Evolutionary conservation across 345 rosid genomes (phyloP).

Genomic region (Citrus glauca): DNA sequence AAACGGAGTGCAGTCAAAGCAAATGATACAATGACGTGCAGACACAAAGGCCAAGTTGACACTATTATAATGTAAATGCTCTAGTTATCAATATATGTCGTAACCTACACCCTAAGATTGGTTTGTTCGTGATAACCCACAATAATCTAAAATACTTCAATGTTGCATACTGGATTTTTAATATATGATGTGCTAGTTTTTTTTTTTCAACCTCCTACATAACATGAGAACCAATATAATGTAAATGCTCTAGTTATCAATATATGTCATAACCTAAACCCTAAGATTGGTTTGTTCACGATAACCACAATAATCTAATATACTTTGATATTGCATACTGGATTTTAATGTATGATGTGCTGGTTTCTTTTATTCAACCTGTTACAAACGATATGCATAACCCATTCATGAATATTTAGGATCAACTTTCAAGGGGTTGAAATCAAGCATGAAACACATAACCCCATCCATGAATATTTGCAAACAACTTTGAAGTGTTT

Average conservation of each 20-base stretch:
- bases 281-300: neutral
- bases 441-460: neutral
- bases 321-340: neutral
- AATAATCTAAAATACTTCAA: neutral
- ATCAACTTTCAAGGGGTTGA: too few species aligned
- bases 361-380: neutral
- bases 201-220: neutral
- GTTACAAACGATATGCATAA: neutral
- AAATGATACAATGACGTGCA: neutral
- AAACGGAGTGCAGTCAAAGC: neutral
- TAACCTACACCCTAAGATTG: neutral
- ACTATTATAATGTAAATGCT: neutral
- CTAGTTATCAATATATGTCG: neutral
- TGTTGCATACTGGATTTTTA: neutral
- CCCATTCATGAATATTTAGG: neutral
- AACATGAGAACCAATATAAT: neutral
- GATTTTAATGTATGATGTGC: neutral
- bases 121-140: neutral
- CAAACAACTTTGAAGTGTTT: neutral
- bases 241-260: neutral
- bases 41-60: neutral
- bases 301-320: neutral
- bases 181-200: neutral
- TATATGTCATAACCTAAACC: neutral
- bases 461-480: neutral